Evolutionary conservation across 306 rosid species (phyloP).

Genomic region (Medicago arabica): DNA sequence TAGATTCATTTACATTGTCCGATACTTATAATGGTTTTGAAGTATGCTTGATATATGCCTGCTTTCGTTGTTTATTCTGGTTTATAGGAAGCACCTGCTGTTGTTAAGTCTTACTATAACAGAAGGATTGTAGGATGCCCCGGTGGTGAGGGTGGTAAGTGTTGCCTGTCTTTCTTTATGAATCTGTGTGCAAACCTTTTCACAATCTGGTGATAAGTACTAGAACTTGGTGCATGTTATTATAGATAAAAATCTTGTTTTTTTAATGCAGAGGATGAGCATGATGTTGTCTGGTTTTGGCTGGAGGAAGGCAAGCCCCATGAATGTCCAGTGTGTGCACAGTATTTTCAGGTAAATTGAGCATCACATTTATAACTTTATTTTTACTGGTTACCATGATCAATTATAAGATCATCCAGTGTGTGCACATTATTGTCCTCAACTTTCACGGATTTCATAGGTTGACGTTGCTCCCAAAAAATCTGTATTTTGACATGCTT

Average conservation of each 20-base stretch:
- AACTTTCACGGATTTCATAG: not conserved
- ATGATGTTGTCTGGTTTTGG: constrained; percentile 99
- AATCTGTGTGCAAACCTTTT: constrained; percentile 20
- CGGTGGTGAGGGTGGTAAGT: constrained; percentile 91
- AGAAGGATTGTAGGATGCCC: constrained; percentile 97
- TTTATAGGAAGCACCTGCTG: constrained; percentile 85
- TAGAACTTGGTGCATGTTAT: constrained; percentile 3
- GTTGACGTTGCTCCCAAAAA: not conserved
- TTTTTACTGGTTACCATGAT: constrained; percentile 9
- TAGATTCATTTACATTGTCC: constrained; percentile 16
- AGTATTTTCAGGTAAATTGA: constrained; percentile 77
- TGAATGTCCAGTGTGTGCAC: constrained; percentile 96
- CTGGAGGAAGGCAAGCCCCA: constrained; percentile 80
- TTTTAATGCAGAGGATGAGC: constrained; percentile 80
- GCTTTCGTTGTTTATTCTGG: constrained; percentile 32
- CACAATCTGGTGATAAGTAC: constrained; percentile 15
- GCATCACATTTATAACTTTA: constrained; percentile 22
- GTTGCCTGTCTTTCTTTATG: constrained; percentile 28
- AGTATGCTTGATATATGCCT: constrained; percentile 10
- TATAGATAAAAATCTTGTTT: constrained; percentile 10
- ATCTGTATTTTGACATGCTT: constrained; percentile 29
- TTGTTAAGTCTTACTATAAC: constrained; percentile 73
- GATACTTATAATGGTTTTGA: not conserved
- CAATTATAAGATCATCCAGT: no score
- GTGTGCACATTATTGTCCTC: constrained; percentile 8